Percentiles rank a stretch among this genome's conserved stretches.
These are phyloP conservation scores for Eimeria maxima DNA, from an alignment of 169 alveolate genomes.

Conservation along the genomic window DNA sequence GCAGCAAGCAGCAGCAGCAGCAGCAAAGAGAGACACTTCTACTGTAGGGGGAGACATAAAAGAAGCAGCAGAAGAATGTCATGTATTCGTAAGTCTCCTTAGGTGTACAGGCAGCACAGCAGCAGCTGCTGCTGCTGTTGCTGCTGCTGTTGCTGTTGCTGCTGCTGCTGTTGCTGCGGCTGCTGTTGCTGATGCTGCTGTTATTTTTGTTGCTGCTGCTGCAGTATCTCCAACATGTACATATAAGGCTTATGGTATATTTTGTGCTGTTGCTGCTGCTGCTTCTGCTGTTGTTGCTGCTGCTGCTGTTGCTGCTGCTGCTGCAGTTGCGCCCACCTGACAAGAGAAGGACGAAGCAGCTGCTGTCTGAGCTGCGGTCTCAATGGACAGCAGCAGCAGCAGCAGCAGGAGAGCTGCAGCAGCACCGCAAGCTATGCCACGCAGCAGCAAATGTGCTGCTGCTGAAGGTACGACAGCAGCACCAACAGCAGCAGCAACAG, in stretches of 20 bases:
- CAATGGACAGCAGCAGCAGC: conserved; percentile 47
- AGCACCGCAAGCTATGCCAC: conserved; percentile 7
- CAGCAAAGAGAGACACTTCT: not conserved
- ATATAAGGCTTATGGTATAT: not conserved
- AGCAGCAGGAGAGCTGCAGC: too few relatives aligned
- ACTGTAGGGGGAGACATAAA: conserved; percentile 1
- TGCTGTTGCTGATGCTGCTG: conserved; percentile 28
- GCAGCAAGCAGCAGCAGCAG: too few relatives aligned
- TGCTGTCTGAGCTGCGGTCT: conserved; percentile 39
- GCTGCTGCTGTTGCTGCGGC: not conserved
- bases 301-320: conserved; percentile 50
- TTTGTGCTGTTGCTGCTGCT: too few relatives aligned
- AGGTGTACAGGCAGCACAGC: not conserved
- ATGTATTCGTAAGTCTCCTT: conserved; percentile 1
- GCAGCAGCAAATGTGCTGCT: conserved; percentile 20
- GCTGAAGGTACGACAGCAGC: not conserved
- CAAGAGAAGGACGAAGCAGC: conserved; percentile 44
- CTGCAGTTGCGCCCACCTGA: conserved; percentile 59
- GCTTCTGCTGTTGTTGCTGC: not conserved
- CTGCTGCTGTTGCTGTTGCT: not conserved
- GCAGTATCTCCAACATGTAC: not conserved
- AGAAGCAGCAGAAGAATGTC: conserved; percentile 45
- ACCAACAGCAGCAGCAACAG: conserved; percentile 32
- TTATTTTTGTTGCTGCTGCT: conserved; percentile 6
- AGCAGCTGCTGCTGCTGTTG: not conserved